These are phyloP conservation scores for Mucor plumbeus DNA, from an alignment of 371 early-diverging fungal genomes.

Conservation along the genomic window DNA sequence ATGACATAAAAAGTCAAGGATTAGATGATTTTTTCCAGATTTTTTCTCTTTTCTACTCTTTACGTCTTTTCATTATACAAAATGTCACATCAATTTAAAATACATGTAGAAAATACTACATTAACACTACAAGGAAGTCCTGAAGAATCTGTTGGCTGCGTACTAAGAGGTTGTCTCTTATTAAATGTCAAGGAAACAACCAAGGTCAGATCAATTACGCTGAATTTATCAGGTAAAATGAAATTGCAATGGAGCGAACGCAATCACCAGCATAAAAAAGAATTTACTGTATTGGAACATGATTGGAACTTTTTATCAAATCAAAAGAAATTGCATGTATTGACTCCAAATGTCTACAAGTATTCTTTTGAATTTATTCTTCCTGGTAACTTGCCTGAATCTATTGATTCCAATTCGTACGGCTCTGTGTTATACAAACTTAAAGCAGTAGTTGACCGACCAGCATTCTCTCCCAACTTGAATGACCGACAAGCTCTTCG, in stretches of 20 bases:
- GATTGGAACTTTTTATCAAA: conserved; percentile 36
- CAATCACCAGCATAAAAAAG: conserved; percentile 32
- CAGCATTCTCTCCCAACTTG: conserved; percentile 38
- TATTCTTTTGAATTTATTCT: conserved; percentile 48
- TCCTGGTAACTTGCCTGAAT: conserved; percentile 46
- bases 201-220: conserved; percentile 35
- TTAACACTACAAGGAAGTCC: conserved; percentile 36
- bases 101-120: conserved; percentile 31
- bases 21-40: background rate
- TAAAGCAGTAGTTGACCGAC: conserved; percentile 44
- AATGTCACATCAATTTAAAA: conserved; percentile 30
- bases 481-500: conserved; percentile 26
- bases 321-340: conserved; percentile 25
- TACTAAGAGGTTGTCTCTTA: conserved; percentile 36
- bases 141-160: conserved; percentile 44
- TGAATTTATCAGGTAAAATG: conserved; percentile 35
- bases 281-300: conserved; percentile 29
- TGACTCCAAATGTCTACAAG: conserved; percentile 28
- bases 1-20: background rate
- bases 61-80: background rate
- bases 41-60: background rate
- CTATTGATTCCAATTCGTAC: conserved; percentile 38
- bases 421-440: conserved; percentile 45
- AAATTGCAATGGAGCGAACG: conserved; percentile 41
- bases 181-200: conserved; percentile 29